Base-by-base conservation (phyloP, 768 basidiomycete genomes). In the Termitomyces titanicus region DNA sequence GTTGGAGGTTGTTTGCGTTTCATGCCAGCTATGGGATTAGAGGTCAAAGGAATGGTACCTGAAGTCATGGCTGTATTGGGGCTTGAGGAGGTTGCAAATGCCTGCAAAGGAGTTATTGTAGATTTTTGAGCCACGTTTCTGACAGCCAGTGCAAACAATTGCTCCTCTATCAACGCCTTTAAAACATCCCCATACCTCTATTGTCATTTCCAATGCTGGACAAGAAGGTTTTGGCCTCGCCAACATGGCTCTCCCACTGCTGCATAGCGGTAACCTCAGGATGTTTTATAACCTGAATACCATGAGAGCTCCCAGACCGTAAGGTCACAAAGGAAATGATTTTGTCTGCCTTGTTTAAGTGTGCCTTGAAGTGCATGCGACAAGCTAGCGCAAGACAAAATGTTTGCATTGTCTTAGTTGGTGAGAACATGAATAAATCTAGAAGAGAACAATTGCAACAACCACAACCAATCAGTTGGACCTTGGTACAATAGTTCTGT, bases 391-490 rank as follows among this genome's bases (percentile, higher is more conserved):
- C 54, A 17, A 61, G 38, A 20, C 61, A 55, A 57, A 69, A 68
- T 6, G 39, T 55, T 37, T 60, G 47, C 25, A 54, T 52, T 10
- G 56, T 37, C 2, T 25, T 50, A 11, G 29, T 35, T 7, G 61
- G 52, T 27, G 63, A 64, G 18, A 64, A 33, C 18, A 73, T 52
- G 56, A 74, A 72, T 0, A 13, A 48, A 52, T 73, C 65, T 25
- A 74, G 27, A 22, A 25, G 27, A 9, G 56, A 53, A 56, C 72
- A 73, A 27, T 71, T 65, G 12, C 15, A 13, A 47, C 70, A 73
- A 22, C 70, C 67, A 51, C 72, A 72, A 6, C 68, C 69, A 37
- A 74, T 56, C 35, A 68, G 70, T 27, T 69, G 64, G 34, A 70
- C 55, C 13, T 53, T 55, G 1, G 53, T 17, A 12, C 29, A 48